Conservation (phyloP, 2,329 filamentous ascomycete genomes). For the Aureobasidium leucospermi region DNA sequence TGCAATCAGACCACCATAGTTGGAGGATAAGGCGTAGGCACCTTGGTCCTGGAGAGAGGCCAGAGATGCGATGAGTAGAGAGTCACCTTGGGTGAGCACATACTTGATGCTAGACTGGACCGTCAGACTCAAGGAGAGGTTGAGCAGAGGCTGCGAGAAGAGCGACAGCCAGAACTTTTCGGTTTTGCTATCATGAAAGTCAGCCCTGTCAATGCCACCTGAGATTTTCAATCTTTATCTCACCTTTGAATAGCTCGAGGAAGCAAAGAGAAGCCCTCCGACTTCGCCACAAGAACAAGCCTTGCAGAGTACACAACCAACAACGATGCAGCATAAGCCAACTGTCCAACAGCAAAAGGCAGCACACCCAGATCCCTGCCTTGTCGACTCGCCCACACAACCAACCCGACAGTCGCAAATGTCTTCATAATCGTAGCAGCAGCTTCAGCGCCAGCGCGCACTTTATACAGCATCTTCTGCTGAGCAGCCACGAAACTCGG, state of each 20-base stretch:
- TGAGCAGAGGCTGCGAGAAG: constrained; percentile 64
- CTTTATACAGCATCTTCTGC: constrained; percentile 69
- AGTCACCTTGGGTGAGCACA: constrained; percentile 87
- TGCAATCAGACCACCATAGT: constrained; percentile 81
- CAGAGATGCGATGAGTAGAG: constrained; percentile 73
- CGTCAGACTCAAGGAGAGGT: constrained; percentile 73
- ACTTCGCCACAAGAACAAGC: constrained; percentile 49
- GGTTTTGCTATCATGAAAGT: constrained; percentile 18
- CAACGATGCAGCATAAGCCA: constrained; percentile 64
- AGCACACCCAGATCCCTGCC: constrained; percentile 62
- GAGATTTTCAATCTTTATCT: not conserved
- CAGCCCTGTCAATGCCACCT: not conserved
- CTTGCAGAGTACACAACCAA: constrained; percentile 62
- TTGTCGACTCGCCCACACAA: constrained; percentile 53
- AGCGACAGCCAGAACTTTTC: constrained; percentile 47
- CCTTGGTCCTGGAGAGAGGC: constrained; percentile 76
- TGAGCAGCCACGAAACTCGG: constrained; percentile 86
- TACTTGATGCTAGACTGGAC: constrained; percentile 88
- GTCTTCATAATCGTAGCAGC: constrained; percentile 72
- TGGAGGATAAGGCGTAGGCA: constrained; percentile 85
- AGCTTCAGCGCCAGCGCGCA: constrained; percentile 77
- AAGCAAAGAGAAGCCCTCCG: constrained; percentile 63
- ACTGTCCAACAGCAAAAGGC: constrained; percentile 82
- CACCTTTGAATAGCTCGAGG: constrained; percentile 24
- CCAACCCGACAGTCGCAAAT: constrained; percentile 62